Percentiles rank a stretch among this genome's conserved stretches.
These are phyloP conservation scores for Neofusicoccum parvum DNA, from an alignment of 2,329 filamentous ascomycete species.

Conservation along the genomic window DNA sequence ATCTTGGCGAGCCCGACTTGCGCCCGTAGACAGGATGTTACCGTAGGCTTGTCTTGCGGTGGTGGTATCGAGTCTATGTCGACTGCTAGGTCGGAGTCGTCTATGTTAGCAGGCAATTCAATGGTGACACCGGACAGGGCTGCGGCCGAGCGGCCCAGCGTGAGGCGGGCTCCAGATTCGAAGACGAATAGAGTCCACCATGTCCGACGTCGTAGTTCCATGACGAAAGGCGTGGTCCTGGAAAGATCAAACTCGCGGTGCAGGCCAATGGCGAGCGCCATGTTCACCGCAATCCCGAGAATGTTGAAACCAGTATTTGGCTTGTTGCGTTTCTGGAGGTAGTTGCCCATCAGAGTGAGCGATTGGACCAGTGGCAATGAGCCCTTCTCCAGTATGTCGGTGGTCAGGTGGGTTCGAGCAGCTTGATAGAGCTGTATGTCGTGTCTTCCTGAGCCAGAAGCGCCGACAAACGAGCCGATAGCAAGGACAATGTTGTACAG, in stretches of 20 bases:
- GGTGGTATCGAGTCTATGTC: background rate
- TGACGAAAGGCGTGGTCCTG: conserved; percentile 45
- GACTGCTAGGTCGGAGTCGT: conserved; percentile 34
- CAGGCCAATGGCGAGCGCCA: conserved; percentile 53
- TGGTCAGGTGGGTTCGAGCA: conserved; percentile 48
- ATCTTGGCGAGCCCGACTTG: background rate
- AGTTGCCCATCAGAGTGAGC: conserved; percentile 51
- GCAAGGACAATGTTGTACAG: conserved; percentile 44
- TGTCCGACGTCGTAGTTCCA: conserved; percentile 39
- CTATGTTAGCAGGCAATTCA: conserved; percentile 46
- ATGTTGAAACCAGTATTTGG: conserved; percentile 55
- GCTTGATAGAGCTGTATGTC: conserved; percentile 52
- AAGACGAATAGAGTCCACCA: conserved; percentile 48
- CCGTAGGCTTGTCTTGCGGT: background rate
- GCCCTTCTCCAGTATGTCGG: conserved; percentile 51
- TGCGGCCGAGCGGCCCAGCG: conserved; percentile 52
- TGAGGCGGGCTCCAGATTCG: conserved; percentile 52
- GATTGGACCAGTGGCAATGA: conserved; percentile 53
- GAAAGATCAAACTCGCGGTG: conserved; percentile 54
- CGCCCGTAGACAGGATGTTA: background rate
- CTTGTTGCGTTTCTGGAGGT: conserved; percentile 54
- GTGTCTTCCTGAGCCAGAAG: conserved; percentile 43
- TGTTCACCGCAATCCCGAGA: conserved; percentile 49
- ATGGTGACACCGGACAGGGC: conserved; percentile 49
- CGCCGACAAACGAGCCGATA: conserved; percentile 48